Percentiles rank a stretch among this genome's conserved stretches.
Evolutionary conservation across 768 basidiomycete species (phyloP).

Genomic region (Amanita pallidorosea): DNA sequence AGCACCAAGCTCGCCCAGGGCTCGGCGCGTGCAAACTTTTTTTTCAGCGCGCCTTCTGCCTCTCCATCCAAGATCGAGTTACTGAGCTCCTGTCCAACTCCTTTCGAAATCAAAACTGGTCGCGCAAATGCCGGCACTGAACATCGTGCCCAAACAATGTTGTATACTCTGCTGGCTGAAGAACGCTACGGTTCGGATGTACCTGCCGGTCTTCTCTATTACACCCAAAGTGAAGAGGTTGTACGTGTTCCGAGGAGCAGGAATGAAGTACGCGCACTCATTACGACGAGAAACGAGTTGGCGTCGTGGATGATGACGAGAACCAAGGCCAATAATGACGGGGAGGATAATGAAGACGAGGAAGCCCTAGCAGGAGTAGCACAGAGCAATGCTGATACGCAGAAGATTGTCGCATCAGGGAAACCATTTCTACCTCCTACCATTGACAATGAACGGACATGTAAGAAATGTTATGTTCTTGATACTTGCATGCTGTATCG

Average conservation of each 20-base stretch:
- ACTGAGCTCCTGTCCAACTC: slow-evolving; percentile 17
- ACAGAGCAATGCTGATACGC: slow-evolving; percentile 7
- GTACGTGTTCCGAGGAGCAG: slow-evolving; percentile 68
- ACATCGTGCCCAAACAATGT: slow-evolving; percentile 96
- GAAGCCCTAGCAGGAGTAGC: slow-evolving; percentile 9
- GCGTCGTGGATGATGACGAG: slow-evolving; percentile 65
- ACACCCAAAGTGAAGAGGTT: slow-evolving; percentile 86
- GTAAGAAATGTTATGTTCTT: slow-evolving; percentile 70
- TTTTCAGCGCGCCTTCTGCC: neutral
- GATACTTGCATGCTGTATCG: slow-evolving; percentile 95
- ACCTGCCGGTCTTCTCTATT: slow-evolving; percentile 80
- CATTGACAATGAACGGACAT: slow-evolving; percentile 71
- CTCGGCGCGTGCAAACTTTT: slow-evolving; percentile 31
- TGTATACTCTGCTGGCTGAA: slow-evolving; percentile 84
- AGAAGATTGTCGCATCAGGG: slow-evolving; percentile 2
- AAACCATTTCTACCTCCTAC: slow-evolving; percentile 76
- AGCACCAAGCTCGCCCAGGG: slow-evolving; percentile 8
- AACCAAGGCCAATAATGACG: slow-evolving; percentile 8
- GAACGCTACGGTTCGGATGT: slow-evolving; percentile 86
- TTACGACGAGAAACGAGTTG: slow-evolving; percentile 78
- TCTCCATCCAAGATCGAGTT: neutral
- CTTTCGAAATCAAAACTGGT: slow-evolving; percentile 97
- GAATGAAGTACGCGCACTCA: slow-evolving; percentile 78
- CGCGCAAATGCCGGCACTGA: slow-evolving; percentile 67
- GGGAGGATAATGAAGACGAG: slow-evolving; percentile 10